Base-by-base conservation (phyloP, 2,329 filamentous ascomycete species). In the Didymella pomorum region DNA sequence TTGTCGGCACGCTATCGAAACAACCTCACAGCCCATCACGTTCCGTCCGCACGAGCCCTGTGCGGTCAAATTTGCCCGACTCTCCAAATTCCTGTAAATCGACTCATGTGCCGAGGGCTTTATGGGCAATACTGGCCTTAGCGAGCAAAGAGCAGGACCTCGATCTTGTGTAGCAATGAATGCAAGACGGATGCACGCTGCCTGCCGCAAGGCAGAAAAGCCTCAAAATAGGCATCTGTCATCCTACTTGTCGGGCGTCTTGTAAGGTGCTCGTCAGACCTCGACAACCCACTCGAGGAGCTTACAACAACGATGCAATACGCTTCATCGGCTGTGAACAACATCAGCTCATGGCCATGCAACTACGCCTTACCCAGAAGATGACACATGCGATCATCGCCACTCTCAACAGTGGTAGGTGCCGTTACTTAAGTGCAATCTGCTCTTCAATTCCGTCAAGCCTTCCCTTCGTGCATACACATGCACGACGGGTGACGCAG, bases 351-450 rank as follows among this genome's bases (percentile, higher is more conserved):
- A 65, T 64, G 52, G 31, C 43, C 21, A 63, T 54, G 68, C 62
- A 64, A 72, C 64, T 46, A 46, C 54, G 56, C 65, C 53, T 64
- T 64, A 11, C 65, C 61, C 44, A 52, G 41, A 62, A 42, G 23
- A 62, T 54, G 31, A 29, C 31, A 18, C 29, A 55, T 56, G 50
- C 43, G 33, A 51, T 18, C 35, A 33, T 47, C 37, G 29, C 43
- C 45, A 47, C 44, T 37, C 53, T 57, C 50, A 60, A 63, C 44
- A 48, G 52, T 49, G 44, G 43, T 58, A 50, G 45, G 50, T 26
- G 23, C 49, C 37, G 46, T 62, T 47, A 62, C 51, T 55, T 60
- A 44, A 41, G 53, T 60, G 57, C 43, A 39, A 26, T 44, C 23
- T 52, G 16, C 29, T 26, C 18, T 49, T 50, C 26, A 41, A 49